Evolutionary conservation across 2,329 filamentous ascomycete species (phyloP), one percentile per base, ranked within the genome.

Genomic region (Pestalotiopsis sp.): DNA sequence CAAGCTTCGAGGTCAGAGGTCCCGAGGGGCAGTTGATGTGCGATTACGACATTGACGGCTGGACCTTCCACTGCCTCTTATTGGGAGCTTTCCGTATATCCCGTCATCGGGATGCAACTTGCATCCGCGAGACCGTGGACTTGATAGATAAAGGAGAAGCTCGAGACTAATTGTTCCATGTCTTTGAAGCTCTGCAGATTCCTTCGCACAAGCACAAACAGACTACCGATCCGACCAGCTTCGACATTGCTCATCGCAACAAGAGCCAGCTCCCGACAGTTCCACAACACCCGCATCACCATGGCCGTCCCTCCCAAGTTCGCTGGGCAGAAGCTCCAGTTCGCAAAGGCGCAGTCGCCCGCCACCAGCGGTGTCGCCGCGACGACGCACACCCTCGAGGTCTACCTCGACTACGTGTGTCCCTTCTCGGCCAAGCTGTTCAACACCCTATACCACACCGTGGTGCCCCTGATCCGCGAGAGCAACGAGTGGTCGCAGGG

Each of bases 391-490:
- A 90, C 88, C 0, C 78, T 91, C 64, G 89, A 91, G 78, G 71
- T 91, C 65, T 91, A 93, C 81, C 90, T 97, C 73, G 95, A 98
- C 85, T 98, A 97, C 84, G 92, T 94, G 77, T 98, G 95, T 80
- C 94, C 94, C 56, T 89, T 84, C 79, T 87, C 84, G n/a, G 86
- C 85, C 70, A 85, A 85, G 77, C 82, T 94, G 75, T 98, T 96
- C 88, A 88, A 90, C 71, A 95, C 92, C 2, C 82, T 98, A 74
- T 91, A 91, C 81, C 83, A 80, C 68, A 81, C 84, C 38, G 88
- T 97, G 69, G 84, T 88, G 69, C 91, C 93, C 1, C 79, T 88
- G 62, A 85, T 97, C 73, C 84, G 86, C 70, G 75, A 84, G 64
- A 90, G 90, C 75, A 90, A 92, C 72, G 74, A 82, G 27, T 85